Evolutionary conservation across 2,329 filamentous ascomycete genomes (phyloP).

Genomic region (Fusarium veterinarium): DNA sequence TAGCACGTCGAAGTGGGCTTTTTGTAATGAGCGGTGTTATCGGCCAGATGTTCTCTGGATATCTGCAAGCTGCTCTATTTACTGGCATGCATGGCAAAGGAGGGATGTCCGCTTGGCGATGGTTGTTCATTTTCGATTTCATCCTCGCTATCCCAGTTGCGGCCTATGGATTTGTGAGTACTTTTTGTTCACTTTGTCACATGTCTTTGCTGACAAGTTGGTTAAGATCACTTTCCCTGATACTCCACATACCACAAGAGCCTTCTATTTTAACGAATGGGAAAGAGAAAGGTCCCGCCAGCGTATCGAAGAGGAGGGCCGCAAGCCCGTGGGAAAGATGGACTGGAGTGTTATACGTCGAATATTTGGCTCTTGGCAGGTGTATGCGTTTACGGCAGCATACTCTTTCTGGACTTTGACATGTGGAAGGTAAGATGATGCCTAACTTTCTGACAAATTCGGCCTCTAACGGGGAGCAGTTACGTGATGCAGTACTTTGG

Average conservation of each 20-base stretch:
- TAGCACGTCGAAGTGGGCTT: conserved; percentile 66
- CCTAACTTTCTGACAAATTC: not conserved
- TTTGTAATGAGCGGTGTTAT: conserved; percentile 69
- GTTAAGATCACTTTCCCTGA: conserved; percentile 53
- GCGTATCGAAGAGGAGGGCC: conserved; percentile 71
- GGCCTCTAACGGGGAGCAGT: conserved; percentile 5
- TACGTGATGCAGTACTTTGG: conserved; percentile 56
- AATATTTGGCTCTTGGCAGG: conserved; percentile 56
- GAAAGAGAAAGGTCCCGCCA: conserved; percentile 74
- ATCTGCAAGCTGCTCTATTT: conserved; percentile 50
- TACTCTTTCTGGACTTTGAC: conserved; percentile 56
- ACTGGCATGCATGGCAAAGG: conserved; percentile 50
- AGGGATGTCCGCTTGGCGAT: conserved; percentile 51
- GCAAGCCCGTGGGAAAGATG: conserved; percentile 52
- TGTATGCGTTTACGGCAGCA: conserved; percentile 55
- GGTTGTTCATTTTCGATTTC: conserved; percentile 55
- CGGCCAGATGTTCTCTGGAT: conserved; percentile 53
- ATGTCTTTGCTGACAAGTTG: not conserved
- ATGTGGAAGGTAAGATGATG: conserved; percentile 40
- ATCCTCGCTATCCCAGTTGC: conserved; percentile 52
- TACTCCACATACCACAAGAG: conserved; percentile 55
- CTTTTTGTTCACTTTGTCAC: not conserved
- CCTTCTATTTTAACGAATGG: conserved; percentile 58
- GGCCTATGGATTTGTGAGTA: conserved; percentile 32
- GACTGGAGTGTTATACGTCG: conserved; percentile 50